Percentiles rank a stretch among this genome's conserved stretches.
phyloP scores from a whole-genome alignment of 2,329 filamentous ascomycete genomes.

The Calycina marina region DNA sequence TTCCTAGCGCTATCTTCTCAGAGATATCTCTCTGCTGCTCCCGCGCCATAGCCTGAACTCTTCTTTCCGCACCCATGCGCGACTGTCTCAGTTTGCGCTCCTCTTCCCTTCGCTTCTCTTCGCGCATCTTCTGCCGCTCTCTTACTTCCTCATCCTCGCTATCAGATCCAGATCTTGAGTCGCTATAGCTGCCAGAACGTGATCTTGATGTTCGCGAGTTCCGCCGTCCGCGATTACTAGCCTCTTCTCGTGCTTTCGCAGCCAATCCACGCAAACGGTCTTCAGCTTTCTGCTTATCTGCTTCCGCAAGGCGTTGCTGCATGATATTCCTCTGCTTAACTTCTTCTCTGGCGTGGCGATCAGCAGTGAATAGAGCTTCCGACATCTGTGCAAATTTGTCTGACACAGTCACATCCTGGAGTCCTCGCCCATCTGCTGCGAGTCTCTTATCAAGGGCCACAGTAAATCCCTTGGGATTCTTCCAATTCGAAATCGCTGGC shows the following conservation, averaged over 20 bases:
- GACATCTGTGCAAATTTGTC: slow-evolving; percentile 97
- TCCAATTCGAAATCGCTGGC: slow-evolving; percentile 93
- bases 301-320: slow-evolving; percentile 92
- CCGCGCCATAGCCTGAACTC: slow-evolving; percentile 81
- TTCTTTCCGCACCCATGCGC: slow-evolving; percentile 86
- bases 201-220: slow-evolving; percentile 24
- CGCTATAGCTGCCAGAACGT: slow-evolving; percentile 34
- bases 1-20: slow-evolving; percentile 85
- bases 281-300: slow-evolving; percentile 90
- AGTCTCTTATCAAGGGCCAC: slow-evolving; percentile 90
- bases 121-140: slow-evolving; percentile 63
- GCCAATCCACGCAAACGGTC: slow-evolving; percentile 78
- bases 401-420: slow-evolving; percentile 93
- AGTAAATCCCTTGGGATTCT: slow-evolving; percentile 97
- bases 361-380: slow-evolving; percentile 86
- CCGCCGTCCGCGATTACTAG: slow-evolving; percentile 34
- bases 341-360: slow-evolving; percentile 88
- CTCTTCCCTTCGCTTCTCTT: slow-evolving; percentile 66
- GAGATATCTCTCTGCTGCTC: slow-evolving; percentile 96
- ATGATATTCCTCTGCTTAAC: slow-evolving; percentile 84
- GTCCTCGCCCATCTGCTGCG: slow-evolving; percentile 77
- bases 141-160: slow-evolving; percentile 50
- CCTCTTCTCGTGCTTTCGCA: slow-evolving; percentile 81
- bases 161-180: slow-evolving; percentile 31
- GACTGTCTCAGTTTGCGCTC: slow-evolving; percentile 86